phyloP scores from a whole-genome alignment of 441 rosid genomes.

The Cnidoscolus chayamansa region DNA sequence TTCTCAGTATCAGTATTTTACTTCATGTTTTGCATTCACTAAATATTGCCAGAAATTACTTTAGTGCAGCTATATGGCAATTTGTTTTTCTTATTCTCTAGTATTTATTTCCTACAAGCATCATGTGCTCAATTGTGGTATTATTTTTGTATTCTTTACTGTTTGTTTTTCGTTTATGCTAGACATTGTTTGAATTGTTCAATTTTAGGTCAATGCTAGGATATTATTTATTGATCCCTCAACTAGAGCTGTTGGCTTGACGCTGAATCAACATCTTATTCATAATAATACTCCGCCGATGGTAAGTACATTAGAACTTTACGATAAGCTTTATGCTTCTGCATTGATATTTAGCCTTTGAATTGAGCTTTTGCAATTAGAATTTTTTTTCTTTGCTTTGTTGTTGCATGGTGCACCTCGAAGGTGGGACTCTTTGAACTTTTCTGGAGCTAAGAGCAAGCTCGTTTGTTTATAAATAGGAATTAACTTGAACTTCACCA shows the following conservation, averaged over 20 bases:
- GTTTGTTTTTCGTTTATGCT: neutral
- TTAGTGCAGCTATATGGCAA: neutral
- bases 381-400: neutral
- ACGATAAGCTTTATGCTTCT: neutral
- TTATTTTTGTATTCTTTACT: slow-evolving; percentile 8
- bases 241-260: slow-evolving; percentile 94
- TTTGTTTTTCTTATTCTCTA: neutral
- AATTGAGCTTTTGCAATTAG: neutral
- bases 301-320: slow-evolving; percentile 43
- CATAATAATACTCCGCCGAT: slow-evolving; percentile 68
- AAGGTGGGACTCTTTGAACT: neutral
- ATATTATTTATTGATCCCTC: slow-evolving; percentile 89
- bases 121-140: neutral
- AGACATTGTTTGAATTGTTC: neutral
- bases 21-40: neutral
- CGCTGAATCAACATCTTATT: slow-evolving; percentile 81
- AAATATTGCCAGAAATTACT: neutral
- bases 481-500: neutral
- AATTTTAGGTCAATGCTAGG: slow-evolving; percentile 76
- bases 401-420: neutral
- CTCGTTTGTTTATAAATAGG: neutral
- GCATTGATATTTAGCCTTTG: neutral
- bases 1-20: neutral
- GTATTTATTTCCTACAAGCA: neutral
- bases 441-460: neutral